Evolutionary conservation across 441 rosid genomes (phyloP), one percentile per base, ranked within the genome.

Genomic region (Adansonia grandidieri): DNA sequence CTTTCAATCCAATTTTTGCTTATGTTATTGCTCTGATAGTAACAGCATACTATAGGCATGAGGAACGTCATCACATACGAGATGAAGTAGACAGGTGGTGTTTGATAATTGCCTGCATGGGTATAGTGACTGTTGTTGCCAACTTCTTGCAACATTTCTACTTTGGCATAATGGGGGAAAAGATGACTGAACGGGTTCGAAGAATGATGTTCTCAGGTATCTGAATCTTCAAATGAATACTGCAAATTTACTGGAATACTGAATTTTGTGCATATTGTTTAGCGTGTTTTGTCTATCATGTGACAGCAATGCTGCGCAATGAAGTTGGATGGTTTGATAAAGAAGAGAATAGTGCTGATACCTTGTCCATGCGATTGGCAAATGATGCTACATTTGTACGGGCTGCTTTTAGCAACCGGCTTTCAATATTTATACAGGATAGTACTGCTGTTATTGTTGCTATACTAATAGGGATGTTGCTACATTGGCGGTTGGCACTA

Each of bases 151-250:
- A 96, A 87, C 99, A 96, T 79, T 94, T 94, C 84, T 96, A 96
- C 88, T 94, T 96, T 79, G 99, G 99, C 71, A 96, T 96, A 73
- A 96, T 96, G 99, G 99, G 98, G 72, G 99, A 96, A 90, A 93
- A 96, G 82, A 94, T 96, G 99, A 96, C 99, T 40, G 98, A 94
- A 77, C 90, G 98, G 75, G 98, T 96, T 44, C 92, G 99, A 78
- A 86, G 99, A 86, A 94, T 96, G 99, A 96, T 96, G 99, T 96
- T 96, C 87, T 94, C 98, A 90, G 98, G 99, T 96, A 84, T 42
- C 70, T 58, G 48, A 50, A 42, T 60, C 54, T 13, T n/a, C 15
- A 79, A 65, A 28, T 40, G 56, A 54, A 37, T 56, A 72, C 24
- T 40, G 3, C 3, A 15, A 56, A 10, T 56, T 37, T n/a, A 37